Base-by-base conservation (phyloP, 116 monocot genomes). In the Posidonia oceanica region DNA sequence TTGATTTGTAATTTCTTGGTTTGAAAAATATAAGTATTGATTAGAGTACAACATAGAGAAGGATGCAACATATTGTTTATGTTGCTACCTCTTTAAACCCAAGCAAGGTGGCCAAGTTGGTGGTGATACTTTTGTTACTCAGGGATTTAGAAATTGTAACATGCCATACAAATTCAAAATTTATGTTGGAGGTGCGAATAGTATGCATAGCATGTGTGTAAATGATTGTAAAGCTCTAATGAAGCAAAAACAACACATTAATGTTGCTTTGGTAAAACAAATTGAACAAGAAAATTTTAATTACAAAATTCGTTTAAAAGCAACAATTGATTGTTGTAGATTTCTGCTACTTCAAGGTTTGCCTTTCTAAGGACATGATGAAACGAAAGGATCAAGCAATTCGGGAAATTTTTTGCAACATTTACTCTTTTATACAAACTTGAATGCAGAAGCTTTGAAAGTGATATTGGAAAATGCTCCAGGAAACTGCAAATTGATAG, bases 361-460 rank as follows among this genome's bases (percentile, higher is more conserved):
- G 29, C 29, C 29, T 29, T 29, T 29, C 29, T 1, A 29, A 1
- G 63, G 75, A 20, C 75, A 80, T 66, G 59, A 80, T 67, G 76
- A 80, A 63, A 51, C 64, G 38, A 5, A 58, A 3, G 44, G 48
- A 3, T 80, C 79, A 56, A 52, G 20, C 0, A 80, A 75, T 54
- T 17, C 54, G 29, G 75, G 71, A 14, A 71, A 75, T 72, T 80
- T 76, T 66, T 69, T 70, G 29, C 36, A 74, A 8, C 16, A n/a
- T 7, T 67, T 14, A 42, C 18, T 7, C 3, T 21, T 10, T 51
- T 54, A 14, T 41, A 18, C 1, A 38, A 12, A 7, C 8, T 10
- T n/a, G 44, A 11, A 67, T 4, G 37, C 15, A 4, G 51, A 42
- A 14, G 20, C 55, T 5, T 14, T 53, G 12, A 51, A 16, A 1